Percentiles rank a stretch among this genome's conserved stretches.
phyloP scores from a whole-genome alignment of 169 alveolate genomes.

The Plasmodium gaboni region DNA sequence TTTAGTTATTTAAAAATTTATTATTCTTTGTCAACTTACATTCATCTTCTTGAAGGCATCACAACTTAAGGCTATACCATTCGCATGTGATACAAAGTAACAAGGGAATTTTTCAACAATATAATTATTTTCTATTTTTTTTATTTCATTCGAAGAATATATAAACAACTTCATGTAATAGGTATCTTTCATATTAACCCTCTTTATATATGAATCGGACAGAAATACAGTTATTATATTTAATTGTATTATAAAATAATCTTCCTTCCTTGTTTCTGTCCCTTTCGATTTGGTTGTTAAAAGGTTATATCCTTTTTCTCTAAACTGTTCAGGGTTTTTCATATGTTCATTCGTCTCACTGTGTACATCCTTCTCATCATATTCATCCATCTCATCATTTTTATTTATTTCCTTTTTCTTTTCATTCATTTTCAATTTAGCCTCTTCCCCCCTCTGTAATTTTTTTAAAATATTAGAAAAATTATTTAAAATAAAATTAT shows the following conservation, averaged over 20 bases:
- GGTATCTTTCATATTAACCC: conserved; percentile 17
- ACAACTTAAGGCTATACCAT: conserved; percentile 49
- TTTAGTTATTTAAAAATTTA: not conserved
- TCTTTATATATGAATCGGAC: conserved; percentile 13
- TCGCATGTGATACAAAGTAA: conserved; percentile 43
- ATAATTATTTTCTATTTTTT: conserved; percentile 39
- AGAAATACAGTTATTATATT: conserved; percentile 54
- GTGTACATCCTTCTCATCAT: not conserved
- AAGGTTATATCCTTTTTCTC: too few relatives aligned
- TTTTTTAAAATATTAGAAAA: conserved; percentile 5
- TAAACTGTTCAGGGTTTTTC: not conserved
- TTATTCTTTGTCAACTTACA: conserved; percentile 2
- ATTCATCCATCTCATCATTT: not conserved
- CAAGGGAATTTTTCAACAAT: conserved; percentile 29
- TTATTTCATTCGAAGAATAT: conserved; percentile 43
- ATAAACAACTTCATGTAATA: conserved; percentile 33
- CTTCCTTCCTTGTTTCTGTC: not conserved
- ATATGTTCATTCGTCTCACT: not conserved
- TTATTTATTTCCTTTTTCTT: not conserved
- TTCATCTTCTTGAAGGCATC: conserved; percentile 62
- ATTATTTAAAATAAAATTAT: conserved; percentile 6
- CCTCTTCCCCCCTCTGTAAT: conserved; percentile 2
- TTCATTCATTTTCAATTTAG: not conserved
- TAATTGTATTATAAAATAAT: conserved; percentile 20
- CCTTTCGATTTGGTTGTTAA: not conserved